Evolutionary conservation across 129 eudicot species (phyloP).

Genomic region (Artemisia tridentata): DNA sequence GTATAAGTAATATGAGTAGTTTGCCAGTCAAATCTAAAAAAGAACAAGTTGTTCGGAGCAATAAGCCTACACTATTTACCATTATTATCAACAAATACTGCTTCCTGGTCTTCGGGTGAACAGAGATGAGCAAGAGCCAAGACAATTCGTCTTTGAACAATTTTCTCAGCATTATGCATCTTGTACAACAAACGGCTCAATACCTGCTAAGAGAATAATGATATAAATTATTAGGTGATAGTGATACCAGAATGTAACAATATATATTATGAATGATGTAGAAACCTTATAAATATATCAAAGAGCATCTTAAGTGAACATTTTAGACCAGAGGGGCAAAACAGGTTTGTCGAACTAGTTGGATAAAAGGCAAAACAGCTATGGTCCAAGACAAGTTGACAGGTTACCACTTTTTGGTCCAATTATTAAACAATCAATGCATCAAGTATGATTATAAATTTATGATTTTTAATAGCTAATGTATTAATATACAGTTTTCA

Average conservation of each 20-base stretch:
- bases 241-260: neutral
- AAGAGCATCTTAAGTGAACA: neutral
- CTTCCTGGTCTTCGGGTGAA: slow-evolving; percentile 66
- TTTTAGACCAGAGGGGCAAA: no score
- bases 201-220: slow-evolving; percentile 42
- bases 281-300: neutral
- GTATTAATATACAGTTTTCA: no score
- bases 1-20: neutral
- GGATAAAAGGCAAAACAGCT: no score
- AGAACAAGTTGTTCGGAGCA: neutral
- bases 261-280: neutral
- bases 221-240: neutral
- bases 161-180: slow-evolving; percentile 61
- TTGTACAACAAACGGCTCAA: slow-evolving; percentile 64
- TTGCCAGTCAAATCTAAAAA: neutral
- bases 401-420: no score
- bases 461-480: no score
- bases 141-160: slow-evolving; percentile 60
- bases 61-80: slow-evolving; percentile 40
- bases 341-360: no score
- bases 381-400: no score
- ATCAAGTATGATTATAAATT: no score
- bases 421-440: no score
- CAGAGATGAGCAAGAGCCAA: slow-evolving; percentile 96
- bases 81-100: slow-evolving; percentile 57